A percentile compares a stretch with the other conserved stretches of the same genome.
These are phyloP conservation scores for Akanthomyces lecanii DNA, from an alignment of 2,329 filamentous ascomycete species.

Conservation along the genomic window DNA sequence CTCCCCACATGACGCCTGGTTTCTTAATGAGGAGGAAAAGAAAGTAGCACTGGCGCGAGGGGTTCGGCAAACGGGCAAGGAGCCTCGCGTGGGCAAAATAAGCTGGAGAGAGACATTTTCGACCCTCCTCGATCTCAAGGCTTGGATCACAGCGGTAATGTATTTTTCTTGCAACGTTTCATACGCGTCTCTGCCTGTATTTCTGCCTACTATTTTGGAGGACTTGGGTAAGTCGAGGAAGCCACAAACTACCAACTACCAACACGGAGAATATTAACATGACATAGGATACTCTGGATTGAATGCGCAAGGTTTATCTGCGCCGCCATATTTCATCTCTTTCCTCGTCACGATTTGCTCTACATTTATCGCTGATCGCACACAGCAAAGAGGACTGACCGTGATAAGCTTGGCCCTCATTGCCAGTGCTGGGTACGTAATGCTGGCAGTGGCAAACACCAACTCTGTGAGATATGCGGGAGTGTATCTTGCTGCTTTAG, in stretches of 20 bases:
- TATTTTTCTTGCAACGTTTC: conserved; percentile 37
- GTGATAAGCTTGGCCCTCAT: conserved; percentile 24
- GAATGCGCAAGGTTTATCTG: conserved; percentile 38
- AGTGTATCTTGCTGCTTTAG: conserved; percentile 33
- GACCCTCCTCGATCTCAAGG: conserved; percentile 32
- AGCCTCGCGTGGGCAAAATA: conserved; percentile 17
- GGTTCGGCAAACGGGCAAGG: conserved; percentile 22
- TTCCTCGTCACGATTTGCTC: conserved; percentile 32
- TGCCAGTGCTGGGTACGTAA: conserved; percentile 28
- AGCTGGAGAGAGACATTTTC: conserved; percentile 31
- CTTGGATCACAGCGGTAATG: conserved; percentile 26
- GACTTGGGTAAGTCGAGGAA: conserved; percentile 28
- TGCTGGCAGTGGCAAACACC: conserved; percentile 16
- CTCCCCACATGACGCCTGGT: conserved; percentile 27
- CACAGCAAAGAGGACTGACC: conserved; percentile 31
- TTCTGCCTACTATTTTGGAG: conserved; percentile 38
- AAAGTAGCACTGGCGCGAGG: conserved; percentile 22
- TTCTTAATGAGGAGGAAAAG: conserved; percentile 27
- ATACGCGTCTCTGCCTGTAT: conserved; percentile 37
- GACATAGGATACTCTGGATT: conserved; percentile 30
- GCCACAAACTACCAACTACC: not conserved
- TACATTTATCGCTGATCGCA: conserved; percentile 33
- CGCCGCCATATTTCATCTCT: conserved; percentile 37
- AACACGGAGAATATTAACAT: not conserved
- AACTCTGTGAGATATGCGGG: conserved; percentile 33